Base-by-base conservation (phyloP, 371 early-diverging fungal genomes). In the Batkoa obscura region DNA sequence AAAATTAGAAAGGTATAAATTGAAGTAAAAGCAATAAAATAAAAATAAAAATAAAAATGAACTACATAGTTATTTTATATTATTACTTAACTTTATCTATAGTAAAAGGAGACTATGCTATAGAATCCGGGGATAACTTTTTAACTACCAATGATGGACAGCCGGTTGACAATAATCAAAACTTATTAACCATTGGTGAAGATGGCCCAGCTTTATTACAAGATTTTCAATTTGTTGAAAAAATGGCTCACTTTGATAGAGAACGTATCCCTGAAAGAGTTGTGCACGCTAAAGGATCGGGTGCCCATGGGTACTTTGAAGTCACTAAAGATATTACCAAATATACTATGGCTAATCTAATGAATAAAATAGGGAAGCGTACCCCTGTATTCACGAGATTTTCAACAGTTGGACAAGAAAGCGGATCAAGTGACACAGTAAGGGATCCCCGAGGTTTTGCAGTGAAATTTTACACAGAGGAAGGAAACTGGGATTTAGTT, bases 401-500 rank as follows among this genome's bases (percentile, higher is more conserved):
- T 64, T 80, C 80, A n/a, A 77, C 78, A 13, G 80, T 79, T 50
- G 76, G 76, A 42, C 81, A 80, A 37, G 78, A 78, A 66, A 61
- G 57, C 45, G 80, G 80, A 9, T 66, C 71, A 2, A 65, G 69
- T 43, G 80, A 80, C 50, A 67, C 77, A 2, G 76, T 69, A 31
- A 68, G 80, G 43, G 80, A 80, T 43, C 75, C 74, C 12, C 73
- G 80, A 46, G 80, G 80, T 5, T 80, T 80, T 55, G 74, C 80
- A 33, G 66, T 80, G 67, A 80, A 80, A 69, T 76, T 80, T 64
- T 80, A 80, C 65, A 80, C 80, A 23, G 78, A 78, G 62, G 79
- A 79, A 54, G 80, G 78, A 50, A 80, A 78, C 68, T 79, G 75
- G 78, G 79, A 80, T 59, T 72, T 79, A 73, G 78, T 77, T 33